Percentiles rank a stretch among this genome's conserved stretches.
Conservation (phyloP, 2,329 filamentous ascomycete species). For the Xylaria sp. region DNA sequence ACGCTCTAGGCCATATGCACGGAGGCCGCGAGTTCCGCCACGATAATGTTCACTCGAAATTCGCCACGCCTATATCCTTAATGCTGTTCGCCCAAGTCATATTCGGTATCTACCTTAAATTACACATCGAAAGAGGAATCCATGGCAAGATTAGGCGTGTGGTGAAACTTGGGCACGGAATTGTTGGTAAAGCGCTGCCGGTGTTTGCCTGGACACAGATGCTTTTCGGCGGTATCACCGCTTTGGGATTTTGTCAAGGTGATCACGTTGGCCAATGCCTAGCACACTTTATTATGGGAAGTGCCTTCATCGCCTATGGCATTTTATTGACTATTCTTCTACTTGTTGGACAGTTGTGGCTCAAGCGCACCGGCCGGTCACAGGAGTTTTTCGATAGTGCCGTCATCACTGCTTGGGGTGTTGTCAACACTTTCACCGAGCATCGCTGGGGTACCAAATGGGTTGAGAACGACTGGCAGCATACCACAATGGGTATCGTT, state of each 20-base stretch:
- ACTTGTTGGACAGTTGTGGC: constrained; percentile 86
- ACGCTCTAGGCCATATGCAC: constrained; percentile 90
- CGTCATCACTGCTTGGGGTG: constrained; percentile 93
- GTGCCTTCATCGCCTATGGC: constrained; percentile 93
- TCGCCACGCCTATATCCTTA: constrained; percentile 81
- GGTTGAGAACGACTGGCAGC: constrained; percentile 94
- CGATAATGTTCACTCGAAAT: constrained; percentile 78
- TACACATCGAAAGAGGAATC: constrained; percentile 86
- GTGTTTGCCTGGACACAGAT: constrained; percentile 90
- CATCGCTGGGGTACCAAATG: constrained; percentile 90
- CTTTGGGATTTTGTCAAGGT: constrained; percentile 88
- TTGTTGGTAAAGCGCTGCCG: constrained; percentile 87
- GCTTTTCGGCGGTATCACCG: constrained; percentile 92
- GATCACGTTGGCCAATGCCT: constrained; percentile 92
- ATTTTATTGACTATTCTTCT: constrained; percentile 85
- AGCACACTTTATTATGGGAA: constrained; percentile 98
- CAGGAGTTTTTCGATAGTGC: constrained; percentile 97
- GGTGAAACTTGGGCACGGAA: constrained; percentile 74
- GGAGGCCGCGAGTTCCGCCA: constrained; percentile 82
- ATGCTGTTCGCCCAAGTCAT: constrained; percentile 77
- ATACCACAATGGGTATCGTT: constrained; percentile 98
- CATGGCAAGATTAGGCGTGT: constrained; percentile 76
- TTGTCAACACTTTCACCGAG: constrained; percentile 97
- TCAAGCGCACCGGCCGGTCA: constrained; percentile 79
- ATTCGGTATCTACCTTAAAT: constrained; percentile 83